A percentile compares a stretch with the other conserved stretches of the same genome.
Conservation (phyloP, 83 land plant species). For the Diphasiastrum complanatum region DNA sequence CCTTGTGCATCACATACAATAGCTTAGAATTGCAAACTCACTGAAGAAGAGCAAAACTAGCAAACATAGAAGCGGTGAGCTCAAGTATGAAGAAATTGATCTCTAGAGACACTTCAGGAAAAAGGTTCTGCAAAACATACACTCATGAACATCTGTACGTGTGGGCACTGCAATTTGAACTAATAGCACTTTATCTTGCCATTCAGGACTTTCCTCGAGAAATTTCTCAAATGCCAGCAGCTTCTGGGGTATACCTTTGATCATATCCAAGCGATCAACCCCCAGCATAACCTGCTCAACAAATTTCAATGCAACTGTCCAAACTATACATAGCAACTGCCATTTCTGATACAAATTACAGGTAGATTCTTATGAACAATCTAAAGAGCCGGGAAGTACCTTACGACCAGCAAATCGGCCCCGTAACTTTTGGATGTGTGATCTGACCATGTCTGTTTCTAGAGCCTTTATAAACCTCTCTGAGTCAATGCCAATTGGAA, state of each 20-base stretch:
- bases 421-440: conserved; percentile 56
- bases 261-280: conserved; percentile 95
- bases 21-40: no score
- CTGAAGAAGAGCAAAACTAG: no score
- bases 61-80: no score
- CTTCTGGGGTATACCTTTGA: conserved; percentile 97
- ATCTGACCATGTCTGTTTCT: conserved; percentile 57
- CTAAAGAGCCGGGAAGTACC: conserved; percentile 30
- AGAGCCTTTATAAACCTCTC: conserved; percentile 78
- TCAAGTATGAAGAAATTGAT: background rate
- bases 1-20: no score
- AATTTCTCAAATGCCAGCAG: conserved; percentile 93
- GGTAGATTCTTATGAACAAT: no score
- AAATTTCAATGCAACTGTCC: background rate
- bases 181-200: conserved; percentile 89
- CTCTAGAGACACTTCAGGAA: background rate
- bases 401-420: conserved; percentile 77
- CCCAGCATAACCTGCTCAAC: conserved; percentile 82
- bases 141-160: conserved; percentile 94
- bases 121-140: conserved; percentile 37
- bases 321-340: no score
- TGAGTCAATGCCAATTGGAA: conserved; percentile 94
- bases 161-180: conserved; percentile 98
- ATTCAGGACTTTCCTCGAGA: conserved; percentile 73
- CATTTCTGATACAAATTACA: no score